A percentile compares a stretch with the other conserved stretches of the same genome.
Evolutionary conservation across 2,329 filamentous ascomycete genomes (phyloP).

Genomic region (Ophiostoma pallidulum): DNA sequence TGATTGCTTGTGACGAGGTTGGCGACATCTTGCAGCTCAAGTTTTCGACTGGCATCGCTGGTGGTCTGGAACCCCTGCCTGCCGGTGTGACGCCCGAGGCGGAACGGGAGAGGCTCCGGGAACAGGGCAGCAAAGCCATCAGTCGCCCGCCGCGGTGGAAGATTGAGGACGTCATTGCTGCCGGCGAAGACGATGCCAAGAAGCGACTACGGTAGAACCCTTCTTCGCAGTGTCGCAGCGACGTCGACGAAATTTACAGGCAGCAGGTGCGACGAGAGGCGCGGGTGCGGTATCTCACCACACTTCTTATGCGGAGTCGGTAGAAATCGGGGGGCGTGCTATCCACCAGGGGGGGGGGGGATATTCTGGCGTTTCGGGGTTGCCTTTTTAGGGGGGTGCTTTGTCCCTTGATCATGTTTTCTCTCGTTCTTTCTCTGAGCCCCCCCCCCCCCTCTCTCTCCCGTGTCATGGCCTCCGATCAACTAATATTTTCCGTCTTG

Average conservation of each 20-base stretch:
- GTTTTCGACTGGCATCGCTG: constrained; percentile 92
- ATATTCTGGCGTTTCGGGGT: constrained; percentile 11
- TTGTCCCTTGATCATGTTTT: constrained; percentile 1
- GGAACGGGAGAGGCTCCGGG: constrained; percentile 57
- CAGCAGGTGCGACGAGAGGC: constrained; percentile 8
- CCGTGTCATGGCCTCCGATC: constrained; percentile 2
- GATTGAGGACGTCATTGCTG: constrained; percentile 69
- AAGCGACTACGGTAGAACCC: constrained; percentile 21
- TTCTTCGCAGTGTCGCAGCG: constrained; percentile 11
- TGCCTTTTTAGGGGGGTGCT: constrained; percentile 1
- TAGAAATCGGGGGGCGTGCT: neutral
- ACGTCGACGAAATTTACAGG: constrained; percentile 7
- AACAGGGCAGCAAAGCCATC: constrained; percentile 59
- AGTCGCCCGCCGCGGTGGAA: constrained; percentile 71
- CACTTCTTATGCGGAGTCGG: constrained; percentile 11
- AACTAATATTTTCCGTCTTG: constrained; percentile 7
- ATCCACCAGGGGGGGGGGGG: neutral
- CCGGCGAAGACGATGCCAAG: constrained; percentile 27
- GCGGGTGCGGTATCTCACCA: constrained; percentile 9
- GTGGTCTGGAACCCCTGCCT: constrained; percentile 68
- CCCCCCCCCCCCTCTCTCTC: too few species aligned
- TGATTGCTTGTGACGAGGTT: constrained; percentile 85
- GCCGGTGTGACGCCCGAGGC: constrained; percentile 62
- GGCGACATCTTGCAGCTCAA: constrained; percentile 89
- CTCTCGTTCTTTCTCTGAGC: neutral